Percentiles rank a stretch among this genome's conserved stretches.
These are phyloP conservation scores for Ambrosiella beaveri DNA, from an alignment of 2,329 filamentous ascomycete genomes.

Conservation along the genomic window DNA sequence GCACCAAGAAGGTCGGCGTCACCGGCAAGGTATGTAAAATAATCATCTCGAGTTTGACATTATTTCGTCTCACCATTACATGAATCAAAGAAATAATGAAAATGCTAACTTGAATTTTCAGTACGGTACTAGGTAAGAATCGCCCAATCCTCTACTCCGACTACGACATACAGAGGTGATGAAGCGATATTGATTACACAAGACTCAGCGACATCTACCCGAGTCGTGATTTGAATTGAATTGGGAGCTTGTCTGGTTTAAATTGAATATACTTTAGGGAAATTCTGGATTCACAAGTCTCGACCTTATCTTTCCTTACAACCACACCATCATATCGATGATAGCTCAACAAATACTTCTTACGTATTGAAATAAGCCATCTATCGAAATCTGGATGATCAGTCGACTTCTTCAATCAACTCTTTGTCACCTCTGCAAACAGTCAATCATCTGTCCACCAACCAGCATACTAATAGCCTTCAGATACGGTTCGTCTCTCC, in stretches of 20 bases:
- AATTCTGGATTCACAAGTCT: too few species aligned
- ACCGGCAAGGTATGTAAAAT: constrained; percentile 39
- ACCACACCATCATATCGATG: too few species aligned
- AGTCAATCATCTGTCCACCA: background rate
- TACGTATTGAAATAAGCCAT: too few species aligned
- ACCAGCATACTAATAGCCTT: constrained; percentile 17
- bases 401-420: too few species aligned
- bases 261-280: too few species aligned
- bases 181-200: background rate
- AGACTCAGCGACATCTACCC: background rate
- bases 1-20: constrained; percentile 95
- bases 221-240: background rate
- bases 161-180: background rate
- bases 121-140: constrained; percentile 81
- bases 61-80: background rate
- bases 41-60: background rate
- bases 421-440: background rate
- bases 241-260: background rate
- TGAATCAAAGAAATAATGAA: background rate
- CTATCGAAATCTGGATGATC: background rate
- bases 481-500: constrained; percentile 97
- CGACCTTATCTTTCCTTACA: too few species aligned
- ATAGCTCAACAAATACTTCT: too few species aligned
- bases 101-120: constrained; percentile 27
- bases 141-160: constrained; percentile 1